A percentile compares a stretch with the other conserved stretches of the same genome.
phyloP scores from a whole-genome alignment of 768 basidiomycete genomes.

The Leccinum subtestaceum region DNA sequence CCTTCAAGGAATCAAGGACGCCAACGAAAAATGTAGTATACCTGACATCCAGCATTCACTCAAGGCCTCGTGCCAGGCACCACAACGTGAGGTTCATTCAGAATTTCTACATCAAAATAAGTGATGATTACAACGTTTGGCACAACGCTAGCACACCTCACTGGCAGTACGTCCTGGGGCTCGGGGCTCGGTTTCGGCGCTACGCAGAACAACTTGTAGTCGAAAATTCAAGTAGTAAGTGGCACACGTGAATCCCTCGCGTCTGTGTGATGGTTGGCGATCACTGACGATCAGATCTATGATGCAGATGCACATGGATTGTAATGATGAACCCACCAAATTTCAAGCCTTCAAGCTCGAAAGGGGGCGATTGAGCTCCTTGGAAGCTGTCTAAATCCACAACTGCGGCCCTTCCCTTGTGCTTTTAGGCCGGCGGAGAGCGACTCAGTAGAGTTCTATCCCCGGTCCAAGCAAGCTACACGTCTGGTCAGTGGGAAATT shows the following conservation, averaged over 20 bases:
- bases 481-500: neutral
- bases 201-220: too few relatives aligned
- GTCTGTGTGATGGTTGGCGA: neutral
- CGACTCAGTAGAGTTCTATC: too few relatives aligned
- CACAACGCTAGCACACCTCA: neutral
- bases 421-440: neutral
- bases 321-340: neutral
- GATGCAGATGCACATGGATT: neutral
- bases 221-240: too few relatives aligned
- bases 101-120: neutral
- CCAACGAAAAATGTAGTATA: neutral
- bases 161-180: neutral
- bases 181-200: neutral
- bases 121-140: neutral
- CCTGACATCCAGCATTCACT: neutral
- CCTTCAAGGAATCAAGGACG: neutral
- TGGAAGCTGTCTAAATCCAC: neutral
- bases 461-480: neutral
- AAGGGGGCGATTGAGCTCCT: neutral
- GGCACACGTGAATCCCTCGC: too few relatives aligned
- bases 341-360: neutral
- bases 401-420: neutral
- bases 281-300: constrained; percentile 1
- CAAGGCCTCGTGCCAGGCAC: neutral
- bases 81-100: neutral